These are phyloP conservation scores for Fusarium foetens DNA, from an alignment of 2,329 filamentous ascomycete species.

Conservation along the genomic window DNA sequence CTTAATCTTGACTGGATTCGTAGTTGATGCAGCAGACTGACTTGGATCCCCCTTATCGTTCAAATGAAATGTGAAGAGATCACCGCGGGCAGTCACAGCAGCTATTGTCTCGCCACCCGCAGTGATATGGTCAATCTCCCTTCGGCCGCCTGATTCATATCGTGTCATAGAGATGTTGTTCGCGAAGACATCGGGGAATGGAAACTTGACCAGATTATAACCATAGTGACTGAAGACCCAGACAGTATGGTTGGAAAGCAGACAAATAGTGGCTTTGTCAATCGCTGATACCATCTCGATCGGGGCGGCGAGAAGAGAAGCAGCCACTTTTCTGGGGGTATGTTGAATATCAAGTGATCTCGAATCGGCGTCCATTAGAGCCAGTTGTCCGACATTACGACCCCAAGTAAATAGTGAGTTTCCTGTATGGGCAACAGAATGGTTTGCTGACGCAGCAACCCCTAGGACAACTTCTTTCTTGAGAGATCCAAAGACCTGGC, in stretches of 20 bases:
- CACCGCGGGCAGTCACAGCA: slow-evolving; percentile 83
- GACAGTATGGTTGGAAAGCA: slow-evolving; percentile 88
- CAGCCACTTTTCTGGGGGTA: slow-evolving; percentile 86
- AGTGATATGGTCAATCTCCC: slow-evolving; percentile 77
- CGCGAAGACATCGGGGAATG: slow-evolving; percentile 74
- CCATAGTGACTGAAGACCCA: slow-evolving; percentile 97
- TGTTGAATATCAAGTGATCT: slow-evolving; percentile 87
- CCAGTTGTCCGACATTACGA: slow-evolving; percentile 93
- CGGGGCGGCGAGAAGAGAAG: slow-evolving; percentile 72
- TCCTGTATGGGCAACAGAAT: slow-evolving; percentile 88
- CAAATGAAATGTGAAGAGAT: slow-evolving; percentile 86
- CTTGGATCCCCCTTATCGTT: slow-evolving; percentile 73
- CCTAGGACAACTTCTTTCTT: slow-evolving; percentile 87
- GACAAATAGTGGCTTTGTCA: slow-evolving; percentile 85
- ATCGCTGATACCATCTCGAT: slow-evolving; percentile 88
- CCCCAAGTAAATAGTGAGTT: slow-evolving; percentile 91
- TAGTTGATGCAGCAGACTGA: slow-evolving; percentile 77
- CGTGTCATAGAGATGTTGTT: slow-evolving; percentile 73
- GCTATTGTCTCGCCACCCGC: slow-evolving; percentile 93
- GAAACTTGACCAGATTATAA: slow-evolving; percentile 90
- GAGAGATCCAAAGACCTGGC: slow-evolving; percentile 90
- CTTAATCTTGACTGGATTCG: slow-evolving; percentile 90
- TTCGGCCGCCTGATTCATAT: slow-evolving; percentile 73
- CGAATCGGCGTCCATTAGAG: slow-evolving; percentile 93
- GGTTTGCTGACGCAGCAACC: slow-evolving; percentile 86